Evolutionary conservation across 345 rosid genomes (phyloP), one percentile per base, ranked within the genome.

Genomic region (Syzygium jambos): DNA sequence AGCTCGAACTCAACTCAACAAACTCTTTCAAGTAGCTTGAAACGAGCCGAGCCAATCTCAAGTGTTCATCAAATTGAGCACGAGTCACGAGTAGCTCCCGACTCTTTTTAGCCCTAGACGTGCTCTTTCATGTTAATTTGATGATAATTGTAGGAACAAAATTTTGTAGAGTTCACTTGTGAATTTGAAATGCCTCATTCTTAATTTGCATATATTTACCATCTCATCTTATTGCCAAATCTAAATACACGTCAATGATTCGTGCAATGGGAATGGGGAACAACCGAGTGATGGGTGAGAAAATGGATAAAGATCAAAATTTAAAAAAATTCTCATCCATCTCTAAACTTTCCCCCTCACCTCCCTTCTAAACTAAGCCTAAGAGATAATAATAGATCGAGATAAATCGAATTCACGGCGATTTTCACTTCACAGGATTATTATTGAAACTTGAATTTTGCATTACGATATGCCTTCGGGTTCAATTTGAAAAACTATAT

Each of bases 41-140:
- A 57, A 25, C 29, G 27, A 57, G 65, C 6, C 29, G 5, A 57
- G 3, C 29, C 65, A 25, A 25, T 25, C 65, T 57, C 0, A 3
- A 57, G 13, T 2, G 25, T 25, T 57, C 29, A 25, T 5, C 15
- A 11, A 4, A 57, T 25, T 14, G 11, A 10, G 65, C 65, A 57
- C 0, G 1, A 5, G 3, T 59, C 2, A 0, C 27, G 29, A n/a
- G 34, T 61, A n/a, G 73, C 9, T 61, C 10, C 5, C 5, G 11
- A 25, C 65, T 59, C 65, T 2, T 59, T 10, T 59, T 27, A 61
- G n/a, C 34, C 9, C 4, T 61, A 13, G 2, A n/a, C 5, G 17
- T 5, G 54, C 53, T 52, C 15, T 52, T 52, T 52, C 16, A 3
- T 52, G 34, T 61, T n/a, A 6, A 61, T 61, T 13, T 13, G 34